These are phyloP conservation scores for Umbelopsis sp. DNA, from an alignment of 371 early-diverging fungal genomes.

Conservation along the genomic window DNA sequence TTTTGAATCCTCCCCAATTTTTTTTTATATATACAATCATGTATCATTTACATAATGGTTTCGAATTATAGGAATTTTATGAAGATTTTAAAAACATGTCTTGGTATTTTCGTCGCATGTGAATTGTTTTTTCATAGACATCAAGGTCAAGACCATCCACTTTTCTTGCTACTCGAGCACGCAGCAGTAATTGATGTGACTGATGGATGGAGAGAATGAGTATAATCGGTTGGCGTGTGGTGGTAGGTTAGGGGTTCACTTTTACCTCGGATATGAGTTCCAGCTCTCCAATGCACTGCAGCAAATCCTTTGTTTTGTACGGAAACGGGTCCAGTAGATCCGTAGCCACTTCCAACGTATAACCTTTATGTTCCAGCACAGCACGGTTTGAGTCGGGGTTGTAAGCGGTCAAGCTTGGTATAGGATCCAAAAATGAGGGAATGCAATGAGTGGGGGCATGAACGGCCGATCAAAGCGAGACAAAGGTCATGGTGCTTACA, in stretches of 20 bases:
- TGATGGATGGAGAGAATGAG: neutral
- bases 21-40: too few relatives aligned
- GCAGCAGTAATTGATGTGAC: conserved; percentile 3
- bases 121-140: conserved; percentile 1
- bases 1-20: too few relatives aligned
- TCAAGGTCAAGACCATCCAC: conserved; percentile 11
- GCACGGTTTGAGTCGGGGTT: conserved; percentile 11
- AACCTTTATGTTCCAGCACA: conserved; percentile 5
- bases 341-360: neutral
- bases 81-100: neutral
- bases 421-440: too few relatives aligned
- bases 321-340: conserved; percentile 3
- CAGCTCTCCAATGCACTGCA: conserved; percentile 7
- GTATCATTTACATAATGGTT: too few relatives aligned
- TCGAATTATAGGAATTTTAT: neutral
- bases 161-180: neutral
- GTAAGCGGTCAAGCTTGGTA: neutral
- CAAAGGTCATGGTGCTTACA: neutral
- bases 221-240: neutral
- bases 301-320: conserved; percentile 2
- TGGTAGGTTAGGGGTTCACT: too few relatives aligned
- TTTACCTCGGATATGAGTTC: neutral
- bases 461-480: too few relatives aligned
- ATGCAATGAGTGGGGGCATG: too few relatives aligned
- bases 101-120: conserved; percentile 3